Evolutionary conservation across 805 yeast species (phyloP).

Genomic region (Diddensiella santjacobensis): DNA sequence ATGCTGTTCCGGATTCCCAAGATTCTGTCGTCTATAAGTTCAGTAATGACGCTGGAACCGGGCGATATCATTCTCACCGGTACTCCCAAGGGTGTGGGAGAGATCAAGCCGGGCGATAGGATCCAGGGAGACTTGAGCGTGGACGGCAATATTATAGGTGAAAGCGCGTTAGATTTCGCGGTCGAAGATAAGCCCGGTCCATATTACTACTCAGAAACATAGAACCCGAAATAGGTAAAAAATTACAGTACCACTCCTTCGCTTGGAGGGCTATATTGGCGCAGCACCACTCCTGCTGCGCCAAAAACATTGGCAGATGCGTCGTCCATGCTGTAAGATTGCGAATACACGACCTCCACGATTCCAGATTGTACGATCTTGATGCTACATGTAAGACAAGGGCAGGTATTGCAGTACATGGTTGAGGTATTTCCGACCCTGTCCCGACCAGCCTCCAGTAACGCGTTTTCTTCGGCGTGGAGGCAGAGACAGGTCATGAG

Average conservation of each 20-base stretch:
- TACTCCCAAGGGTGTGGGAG: conserved; percentile 97
- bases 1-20: conserved; percentile 88
- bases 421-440: conserved; percentile 62
- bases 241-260: conserved; percentile 22
- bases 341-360: conserved; percentile 86
- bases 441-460: conserved; percentile 90
- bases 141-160: conserved; percentile 54
- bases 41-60: conserved; percentile 85
- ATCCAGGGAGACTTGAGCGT: conserved; percentile 60
- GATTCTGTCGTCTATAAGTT: conserved; percentile 73
- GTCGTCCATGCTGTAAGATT: conserved; percentile 87
- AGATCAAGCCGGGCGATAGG: conserved; percentile 70
- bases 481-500: conserved; percentile 85
- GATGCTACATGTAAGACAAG: conserved; percentile 92
- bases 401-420: conserved; percentile 91
- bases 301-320: conserved; percentile 66
- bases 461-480: conserved; percentile 97
- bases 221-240: background rate
- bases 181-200: conserved; percentile 60
- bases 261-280: conserved; percentile 53
- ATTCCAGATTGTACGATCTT: conserved; percentile 94
- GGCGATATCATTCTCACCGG: conserved; percentile 94
- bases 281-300: conserved; percentile 66
- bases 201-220: conserved; percentile 48
- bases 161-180: conserved; percentile 44